phyloP scores from a whole-genome alignment of 2,329 filamentous ascomycete genomes.

The Nigrograna mackinnonii region DNA sequence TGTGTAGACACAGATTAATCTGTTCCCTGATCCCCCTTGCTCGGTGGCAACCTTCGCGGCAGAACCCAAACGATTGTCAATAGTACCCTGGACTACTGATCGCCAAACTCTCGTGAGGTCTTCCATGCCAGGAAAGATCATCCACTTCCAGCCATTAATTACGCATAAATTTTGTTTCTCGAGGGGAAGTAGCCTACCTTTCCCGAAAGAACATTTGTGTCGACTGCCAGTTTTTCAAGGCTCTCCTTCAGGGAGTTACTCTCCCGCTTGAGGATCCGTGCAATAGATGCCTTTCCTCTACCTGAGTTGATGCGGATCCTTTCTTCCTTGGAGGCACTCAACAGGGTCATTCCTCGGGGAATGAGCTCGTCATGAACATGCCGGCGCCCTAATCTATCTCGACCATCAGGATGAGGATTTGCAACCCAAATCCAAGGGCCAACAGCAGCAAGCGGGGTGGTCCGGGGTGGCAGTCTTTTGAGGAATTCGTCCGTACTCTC shows the following conservation, averaged over 20 bases:
- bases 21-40: slow-evolving; percentile 42
- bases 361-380: slow-evolving; percentile 54
- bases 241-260: slow-evolving; percentile 52
- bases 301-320: slow-evolving; percentile 54
- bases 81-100: slow-evolving; percentile 67
- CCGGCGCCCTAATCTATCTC: slow-evolving; percentile 24
- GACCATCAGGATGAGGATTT: slow-evolving; percentile 61
- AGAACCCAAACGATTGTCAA: slow-evolving; percentile 70
- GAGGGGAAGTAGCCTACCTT: slow-evolving; percentile 57
- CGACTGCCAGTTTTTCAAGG: slow-evolving; percentile 64
- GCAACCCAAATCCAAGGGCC: slow-evolving; percentile 74
- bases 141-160: slow-evolving; percentile 60
- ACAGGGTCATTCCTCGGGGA: slow-evolving; percentile 58
- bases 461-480: slow-evolving; percentile 67
- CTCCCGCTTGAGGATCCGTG: slow-evolving; percentile 44
- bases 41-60: slow-evolving; percentile 73
- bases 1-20: slow-evolving; percentile 79
- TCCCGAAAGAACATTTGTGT: slow-evolving; percentile 63
- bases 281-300: slow-evolving; percentile 47
- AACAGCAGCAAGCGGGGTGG: slow-evolving; percentile 40
- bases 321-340: slow-evolving; percentile 52
- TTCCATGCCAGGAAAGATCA: slow-evolving; percentile 65
- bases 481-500: slow-evolving; percentile 71
- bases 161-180: not conserved
- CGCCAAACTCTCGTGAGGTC: slow-evolving; percentile 69